These are phyloP conservation scores for Trichophyton benhamiae DNA, from an alignment of 2,329 filamentous ascomycete genomes.

Conservation along the genomic window DNA sequence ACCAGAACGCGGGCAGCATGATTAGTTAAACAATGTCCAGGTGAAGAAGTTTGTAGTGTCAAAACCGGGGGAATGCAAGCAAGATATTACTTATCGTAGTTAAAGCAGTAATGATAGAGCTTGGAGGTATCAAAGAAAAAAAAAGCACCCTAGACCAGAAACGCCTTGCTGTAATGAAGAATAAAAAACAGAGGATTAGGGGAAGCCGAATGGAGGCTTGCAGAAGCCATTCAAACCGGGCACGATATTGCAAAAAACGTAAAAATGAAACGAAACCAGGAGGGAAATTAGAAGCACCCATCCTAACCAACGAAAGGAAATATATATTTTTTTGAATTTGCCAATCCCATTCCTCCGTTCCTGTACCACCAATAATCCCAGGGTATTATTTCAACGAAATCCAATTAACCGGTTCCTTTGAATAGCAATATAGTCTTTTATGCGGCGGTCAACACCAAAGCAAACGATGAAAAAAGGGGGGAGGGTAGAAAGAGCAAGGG, in stretches of 20 bases:
- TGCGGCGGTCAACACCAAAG: background rate
- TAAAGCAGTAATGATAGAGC: background rate
- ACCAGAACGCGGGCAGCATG: background rate
- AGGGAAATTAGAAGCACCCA: background rate
- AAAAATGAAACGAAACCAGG: background rate
- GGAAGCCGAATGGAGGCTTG: background rate
- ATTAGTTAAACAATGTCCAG: background rate
- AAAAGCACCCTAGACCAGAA: background rate
- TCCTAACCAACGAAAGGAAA: background rate
- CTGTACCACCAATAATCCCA: background rate
- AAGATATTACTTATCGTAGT: background rate
- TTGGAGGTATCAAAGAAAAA: background rate
- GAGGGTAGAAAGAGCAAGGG: background rate
- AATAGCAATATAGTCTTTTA: background rate
- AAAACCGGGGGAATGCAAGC: background rate
- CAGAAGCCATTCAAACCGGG: background rate
- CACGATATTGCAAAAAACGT: too few relatives aligned
- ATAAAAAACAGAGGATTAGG: background rate
- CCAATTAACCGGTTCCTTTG: background rate
- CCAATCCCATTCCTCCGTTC: background rate
- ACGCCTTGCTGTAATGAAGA: background rate
- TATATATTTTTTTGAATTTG: background rate
- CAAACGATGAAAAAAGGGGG: background rate
- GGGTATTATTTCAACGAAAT: constrained; percentile 1
- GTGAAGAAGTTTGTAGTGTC: too few relatives aligned